Percentiles rank a stretch among this genome's conserved stretches.
Evolutionary conservation across 2,329 filamentous ascomycete genomes (phyloP).

Genomic region (Aspergillus ochraceus): DNA sequence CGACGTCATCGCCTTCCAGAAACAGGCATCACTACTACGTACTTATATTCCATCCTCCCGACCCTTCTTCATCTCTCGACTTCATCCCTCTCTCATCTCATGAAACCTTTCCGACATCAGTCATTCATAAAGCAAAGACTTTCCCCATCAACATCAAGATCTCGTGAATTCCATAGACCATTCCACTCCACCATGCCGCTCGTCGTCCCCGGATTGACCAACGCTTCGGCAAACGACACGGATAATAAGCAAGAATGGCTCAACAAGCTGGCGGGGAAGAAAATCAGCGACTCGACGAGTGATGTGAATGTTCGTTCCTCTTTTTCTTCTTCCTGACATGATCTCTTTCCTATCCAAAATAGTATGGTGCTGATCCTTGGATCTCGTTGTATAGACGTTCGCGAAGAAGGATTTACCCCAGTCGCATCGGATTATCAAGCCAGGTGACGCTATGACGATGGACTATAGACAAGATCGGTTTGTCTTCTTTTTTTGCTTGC

Average conservation of each 20-base stretch:
- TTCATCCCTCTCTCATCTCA: not conserved
- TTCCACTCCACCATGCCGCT: constrained; percentile 43
- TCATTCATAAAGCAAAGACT: not conserved
- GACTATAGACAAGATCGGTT: constrained; percentile 47
- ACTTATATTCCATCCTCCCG: too few species aligned
- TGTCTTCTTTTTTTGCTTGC: constrained; percentile 1
- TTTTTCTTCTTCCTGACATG: not conserved
- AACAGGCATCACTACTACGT: not conserved
- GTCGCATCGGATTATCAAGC: constrained; percentile 45
- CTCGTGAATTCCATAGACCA: not conserved
- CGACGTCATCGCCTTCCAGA: not conserved
- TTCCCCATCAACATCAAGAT: not conserved
- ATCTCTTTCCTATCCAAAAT: not conserved
- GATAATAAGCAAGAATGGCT: constrained; percentile 43
- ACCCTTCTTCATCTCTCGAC: too few species aligned
- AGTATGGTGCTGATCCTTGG: not conserved
- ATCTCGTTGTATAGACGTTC: constrained; percentile 35
- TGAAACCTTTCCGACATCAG: not conserved
- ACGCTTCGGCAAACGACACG: constrained; percentile 20
- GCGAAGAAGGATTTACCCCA: constrained; percentile 48
- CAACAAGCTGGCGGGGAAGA: constrained; percentile 49
- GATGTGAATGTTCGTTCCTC: constrained; percentile 34
- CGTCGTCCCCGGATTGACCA: constrained; percentile 46
- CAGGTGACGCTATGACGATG: constrained; percentile 38
- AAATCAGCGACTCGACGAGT: constrained; percentile 37